Evolutionary conservation across 345 rosid genomes (phyloP).

Genomic region (Dipteronia sinensis): DNA sequence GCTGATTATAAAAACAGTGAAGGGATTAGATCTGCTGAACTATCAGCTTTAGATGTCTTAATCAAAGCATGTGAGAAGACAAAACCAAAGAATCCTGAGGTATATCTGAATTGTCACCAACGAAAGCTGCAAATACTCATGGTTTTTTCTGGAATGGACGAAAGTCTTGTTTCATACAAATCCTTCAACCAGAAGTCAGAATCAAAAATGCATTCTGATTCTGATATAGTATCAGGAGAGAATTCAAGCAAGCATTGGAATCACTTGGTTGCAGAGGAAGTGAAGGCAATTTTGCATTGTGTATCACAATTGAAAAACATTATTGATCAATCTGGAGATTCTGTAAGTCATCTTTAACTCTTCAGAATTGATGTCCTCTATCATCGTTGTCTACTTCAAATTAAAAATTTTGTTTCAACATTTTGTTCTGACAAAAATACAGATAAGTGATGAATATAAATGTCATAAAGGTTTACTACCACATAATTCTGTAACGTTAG

Average conservation of each 20-base stretch:
- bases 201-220: slow-evolving; percentile 34
- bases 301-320: slow-evolving; percentile 56
- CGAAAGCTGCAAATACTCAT: slow-evolving; percentile 78
- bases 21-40: slow-evolving; percentile 56
- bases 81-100: slow-evolving; percentile 60
- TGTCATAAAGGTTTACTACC: slow-evolving; percentile 6
- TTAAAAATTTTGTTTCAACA: neutral
- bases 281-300: slow-evolving; percentile 68
- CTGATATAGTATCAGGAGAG: slow-evolving; percentile 40
- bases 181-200: slow-evolving; percentile 32
- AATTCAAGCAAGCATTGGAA: slow-evolving; percentile 51
- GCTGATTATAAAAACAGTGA: slow-evolving; percentile 40
- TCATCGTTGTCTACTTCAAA: slow-evolving; percentile 16
- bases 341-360: slow-evolving; percentile 52
- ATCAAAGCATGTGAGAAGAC: slow-evolving; percentile 70
- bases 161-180: slow-evolving; percentile 38
- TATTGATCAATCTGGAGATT: slow-evolving; percentile 54
- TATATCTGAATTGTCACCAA: slow-evolving; percentile 68
- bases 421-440: neutral
- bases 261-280: slow-evolving; percentile 74
- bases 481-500: neutral
- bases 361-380: slow-evolving; percentile 3
- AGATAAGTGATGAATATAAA: neutral
- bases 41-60: slow-evolving; percentile 69
- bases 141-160: slow-evolving; percentile 56